These are phyloP conservation scores for Malassezia dermatis DNA, from an alignment of 1,284 basidiomycete genomes.

Conservation along the genomic window DNA sequence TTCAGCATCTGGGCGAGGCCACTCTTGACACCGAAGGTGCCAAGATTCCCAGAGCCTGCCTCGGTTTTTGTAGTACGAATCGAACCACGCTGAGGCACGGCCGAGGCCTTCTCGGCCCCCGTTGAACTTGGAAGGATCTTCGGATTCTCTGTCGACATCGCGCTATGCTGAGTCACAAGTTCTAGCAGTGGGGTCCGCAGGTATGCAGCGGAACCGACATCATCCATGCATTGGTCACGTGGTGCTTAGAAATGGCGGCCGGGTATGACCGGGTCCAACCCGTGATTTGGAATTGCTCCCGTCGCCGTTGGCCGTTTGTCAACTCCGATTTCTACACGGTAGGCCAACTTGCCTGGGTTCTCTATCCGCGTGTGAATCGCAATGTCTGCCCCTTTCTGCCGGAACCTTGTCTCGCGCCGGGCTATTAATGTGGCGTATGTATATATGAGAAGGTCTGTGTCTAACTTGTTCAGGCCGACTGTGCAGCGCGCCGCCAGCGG, in stretches of 20 bases:
- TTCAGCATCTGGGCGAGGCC: slow-evolving; percentile 50
- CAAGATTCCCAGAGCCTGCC: slow-evolving; percentile 55
- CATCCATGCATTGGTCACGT: slow-evolving; percentile 1
- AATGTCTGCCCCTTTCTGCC: slow-evolving; percentile 17
- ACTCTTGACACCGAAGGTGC: slow-evolving; percentile 85
- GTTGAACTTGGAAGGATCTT: slow-evolving; percentile 39
- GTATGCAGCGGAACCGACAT: neutral
- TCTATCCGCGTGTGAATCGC: slow-evolving; percentile 1
- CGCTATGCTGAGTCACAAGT: neutral
- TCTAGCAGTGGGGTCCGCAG: neutral
- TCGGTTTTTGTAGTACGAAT: slow-evolving; percentile 56
- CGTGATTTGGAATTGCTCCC: slow-evolving; percentile 12
- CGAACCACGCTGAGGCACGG: slow-evolving; percentile 33
- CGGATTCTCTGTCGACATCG: slow-evolving; percentile 47
- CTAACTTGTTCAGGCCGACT: slow-evolving; percentile 53
- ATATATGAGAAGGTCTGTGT: neutral
- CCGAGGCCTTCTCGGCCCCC: slow-evolving; percentile 32
- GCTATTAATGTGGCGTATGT: slow-evolving; percentile 17
- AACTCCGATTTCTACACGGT: slow-evolving; percentile 13
- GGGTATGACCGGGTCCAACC: slow-evolving; percentile 12
- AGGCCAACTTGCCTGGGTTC: neutral
- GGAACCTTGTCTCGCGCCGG: slow-evolving; percentile 16
- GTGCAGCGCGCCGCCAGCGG: slow-evolving; percentile 66
- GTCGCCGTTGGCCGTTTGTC: slow-evolving; percentile 11
- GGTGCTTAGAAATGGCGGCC: slow-evolving; percentile 7